Conservation (phyloP, 2,329 filamentous ascomycete genomes). For the Hyphodiscus sp. region DNA sequence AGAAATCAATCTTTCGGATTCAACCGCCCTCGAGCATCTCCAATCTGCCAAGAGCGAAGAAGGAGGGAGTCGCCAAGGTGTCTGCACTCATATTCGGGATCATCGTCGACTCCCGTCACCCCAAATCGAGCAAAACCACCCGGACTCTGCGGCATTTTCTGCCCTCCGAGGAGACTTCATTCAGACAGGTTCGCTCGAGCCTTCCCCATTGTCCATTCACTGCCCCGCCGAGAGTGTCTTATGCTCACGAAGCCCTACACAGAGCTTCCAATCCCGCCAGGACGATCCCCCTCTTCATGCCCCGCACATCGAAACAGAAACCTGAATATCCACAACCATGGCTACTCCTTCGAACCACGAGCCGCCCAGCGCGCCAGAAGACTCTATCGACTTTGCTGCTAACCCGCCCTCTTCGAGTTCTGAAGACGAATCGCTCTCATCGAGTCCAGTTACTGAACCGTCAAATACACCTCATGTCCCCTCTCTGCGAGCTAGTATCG, state of each 20-base stretch:
- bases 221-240: background rate
- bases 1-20: background rate
- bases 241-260: conserved; percentile 3
- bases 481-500: conserved; percentile 53
- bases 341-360: conserved; percentile 16
- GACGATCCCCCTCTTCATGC: background rate
- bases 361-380: conserved; percentile 13
- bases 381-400: conserved; percentile 20
- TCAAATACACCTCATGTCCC: conserved; percentile 44
- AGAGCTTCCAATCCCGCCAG: background rate
- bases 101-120: background rate
- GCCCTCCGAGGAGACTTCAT: background rate
- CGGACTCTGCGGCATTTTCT: background rate
- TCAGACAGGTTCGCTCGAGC: background rate
- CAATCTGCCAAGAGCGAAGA: background rate
- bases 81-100: too few relatives aligned
- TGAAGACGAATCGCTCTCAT: background rate
- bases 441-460: background rate
- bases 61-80: background rate
- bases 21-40: background rate
- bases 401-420: background rate
- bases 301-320: background rate
- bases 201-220: background rate
- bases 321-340: conserved; percentile 9
- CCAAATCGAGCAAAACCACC: background rate